These are phyloP conservation scores for Xylaria acuta DNA, from an alignment of 495 filamentous ascomycete species.

Conservation along the genomic window DNA sequence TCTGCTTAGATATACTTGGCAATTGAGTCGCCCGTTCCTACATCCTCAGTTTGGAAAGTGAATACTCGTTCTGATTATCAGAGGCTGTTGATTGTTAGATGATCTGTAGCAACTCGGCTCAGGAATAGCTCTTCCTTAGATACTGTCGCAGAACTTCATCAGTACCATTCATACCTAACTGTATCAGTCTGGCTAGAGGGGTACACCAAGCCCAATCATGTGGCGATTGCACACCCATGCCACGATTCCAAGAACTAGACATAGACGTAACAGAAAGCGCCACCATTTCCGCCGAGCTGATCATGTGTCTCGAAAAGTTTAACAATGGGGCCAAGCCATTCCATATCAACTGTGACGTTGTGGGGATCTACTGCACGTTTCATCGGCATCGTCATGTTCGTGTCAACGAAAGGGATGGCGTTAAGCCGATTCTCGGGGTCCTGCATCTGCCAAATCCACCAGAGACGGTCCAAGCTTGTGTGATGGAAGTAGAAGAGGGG, in stretches of 20 bases:
- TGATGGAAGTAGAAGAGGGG: slow-evolving; percentile 66
- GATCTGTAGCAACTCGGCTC: neutral
- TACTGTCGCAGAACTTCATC: neutral
- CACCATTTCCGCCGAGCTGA: slow-evolving; percentile 43
- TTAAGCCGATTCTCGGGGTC: slow-evolving; percentile 40
- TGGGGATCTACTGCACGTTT: slow-evolving; percentile 34
- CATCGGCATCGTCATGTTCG: slow-evolving; percentile 34
- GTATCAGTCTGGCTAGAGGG: neutral
- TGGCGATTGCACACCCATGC: neutral
- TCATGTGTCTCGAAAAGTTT: slow-evolving; percentile 46
- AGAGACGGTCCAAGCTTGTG: slow-evolving; percentile 61
- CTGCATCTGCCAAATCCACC: slow-evolving; percentile 64
- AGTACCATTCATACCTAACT: neutral
- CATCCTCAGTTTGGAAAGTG: neutral
- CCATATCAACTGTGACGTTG: slow-evolving; percentile 39
- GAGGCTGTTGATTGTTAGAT: neutral
- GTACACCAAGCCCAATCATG: neutral
- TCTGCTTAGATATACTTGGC: neutral
- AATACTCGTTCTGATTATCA: neutral
- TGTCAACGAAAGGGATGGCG: slow-evolving; percentile 30
- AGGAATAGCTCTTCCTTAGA: neutral
- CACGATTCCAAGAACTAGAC: slow-evolving; percentile 29
- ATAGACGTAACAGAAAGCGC: slow-evolving; percentile 49
- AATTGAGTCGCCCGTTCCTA: neutral
- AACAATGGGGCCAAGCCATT: slow-evolving; percentile 43